Evolutionary conservation across 1,284 basidiomycete genomes (phyloP), one percentile per base, ranked within the genome.

Genomic region (Tilletia setariae): DNA sequence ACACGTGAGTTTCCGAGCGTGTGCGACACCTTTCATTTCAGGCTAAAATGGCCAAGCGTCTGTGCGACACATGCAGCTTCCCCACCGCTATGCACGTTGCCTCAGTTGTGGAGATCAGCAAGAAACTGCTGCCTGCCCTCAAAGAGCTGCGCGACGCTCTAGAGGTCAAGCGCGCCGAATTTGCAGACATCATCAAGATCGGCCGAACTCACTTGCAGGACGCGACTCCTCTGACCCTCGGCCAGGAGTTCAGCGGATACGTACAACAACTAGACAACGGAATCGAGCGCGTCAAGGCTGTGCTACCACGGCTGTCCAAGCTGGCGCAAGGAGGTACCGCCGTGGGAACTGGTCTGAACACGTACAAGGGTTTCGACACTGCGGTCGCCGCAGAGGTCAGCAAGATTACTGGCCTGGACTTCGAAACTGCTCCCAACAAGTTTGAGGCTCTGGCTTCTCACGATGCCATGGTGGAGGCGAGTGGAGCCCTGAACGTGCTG

Each of bases 71-170:
- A 19, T 40, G 2, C 72, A 95, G 93, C 30, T 99, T 98, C 88
- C 96, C 96, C 21, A 98, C 96, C 32, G 96, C 91, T 15, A 99
- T 99, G 96, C 96, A 99, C 85, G 89, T 99, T 70, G 93, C 96
- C 62, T 92, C 94, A 61, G 94, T 97, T 62, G 89, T 89, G 44
- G 94, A 98, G 85, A 89, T 98, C 80, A 88, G 88, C 81, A 84
- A 87, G 62, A 87, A 87, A 53, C 87, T 99, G 66, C 83, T 99
- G 70, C 96, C 96, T 46, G 93, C 94, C 25, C 85, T 99, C 46
- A 87, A 86, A 64, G 90, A 91, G 80, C 88, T 99, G 63, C 89
- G 89, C 63, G 89, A 91, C 80, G 94, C 91, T 3, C 86, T 99
- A 65, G 88, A 90, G 68, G 88, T 85, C 67, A 99, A 82, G 98